Conservation (phyloP, 1,139 yeast genomes). For the Yamadazyma taylorii region DNA sequence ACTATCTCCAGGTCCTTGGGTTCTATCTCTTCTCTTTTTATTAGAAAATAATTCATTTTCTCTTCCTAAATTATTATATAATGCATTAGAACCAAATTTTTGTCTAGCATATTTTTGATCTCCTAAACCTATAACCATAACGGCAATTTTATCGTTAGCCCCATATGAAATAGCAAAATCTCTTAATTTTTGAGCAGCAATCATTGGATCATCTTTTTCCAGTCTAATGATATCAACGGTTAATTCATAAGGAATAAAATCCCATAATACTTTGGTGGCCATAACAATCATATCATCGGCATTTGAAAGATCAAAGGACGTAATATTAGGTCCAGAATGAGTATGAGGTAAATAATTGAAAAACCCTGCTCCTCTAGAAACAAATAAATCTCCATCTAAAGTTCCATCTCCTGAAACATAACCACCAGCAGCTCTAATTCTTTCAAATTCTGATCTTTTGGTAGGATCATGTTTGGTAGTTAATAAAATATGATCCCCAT, state of each 20-base stretch:
- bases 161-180: constrained; percentile 96
- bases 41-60: constrained; percentile 42
- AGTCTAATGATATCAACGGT: constrained; percentile 91
- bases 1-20: constrained; percentile 79
- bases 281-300: constrained; percentile 85
- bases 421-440: constrained; percentile 91
- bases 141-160: constrained; percentile 78
- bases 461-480: constrained; percentile 88
- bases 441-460: constrained; percentile 72
- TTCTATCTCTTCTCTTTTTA: constrained; percentile 56
- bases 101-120: constrained; percentile 33
- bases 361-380: constrained; percentile 92
- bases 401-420: constrained; percentile 83
- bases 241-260: constrained; percentile 73
- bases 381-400: constrained; percentile 77
- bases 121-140: constrained; percentile 72
- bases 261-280: constrained; percentile 87
- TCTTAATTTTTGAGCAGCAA: constrained; percentile 89
- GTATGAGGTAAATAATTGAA: constrained; percentile 85
- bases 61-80: constrained; percentile 43
- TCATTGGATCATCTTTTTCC: constrained; percentile 79
- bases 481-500: constrained; percentile 74
- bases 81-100: constrained; percentile 30
- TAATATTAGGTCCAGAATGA: constrained; percentile 82
- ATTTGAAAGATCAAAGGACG: constrained; percentile 58